Evolutionary conservation across 768 basidiomycete genomes (phyloP).

Genomic region (Agaricus bisporus): DNA sequence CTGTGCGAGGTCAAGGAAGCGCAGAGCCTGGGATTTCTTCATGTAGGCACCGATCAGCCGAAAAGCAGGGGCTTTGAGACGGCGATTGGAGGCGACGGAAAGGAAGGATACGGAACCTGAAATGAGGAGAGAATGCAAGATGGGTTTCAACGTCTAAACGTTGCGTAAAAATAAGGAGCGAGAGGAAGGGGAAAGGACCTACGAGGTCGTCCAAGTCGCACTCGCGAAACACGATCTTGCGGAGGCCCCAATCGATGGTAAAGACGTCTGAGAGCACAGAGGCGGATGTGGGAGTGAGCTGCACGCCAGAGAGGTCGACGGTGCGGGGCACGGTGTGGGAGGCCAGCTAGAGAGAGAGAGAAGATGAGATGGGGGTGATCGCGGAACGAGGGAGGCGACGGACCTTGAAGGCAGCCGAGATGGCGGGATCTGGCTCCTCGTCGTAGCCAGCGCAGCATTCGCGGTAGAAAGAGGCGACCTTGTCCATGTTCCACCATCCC

Average conservation of each 20-base stretch:
- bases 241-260: slow-evolving; percentile 87
- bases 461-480: slow-evolving; percentile 81
- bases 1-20: slow-evolving; percentile 88
- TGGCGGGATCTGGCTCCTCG: slow-evolving; percentile 57
- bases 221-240: slow-evolving; percentile 78
- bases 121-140: slow-evolving; percentile 86
- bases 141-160: slow-evolving; percentile 71
- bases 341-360: slow-evolving; percentile 36
- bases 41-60: slow-evolving; percentile 76
- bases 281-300: slow-evolving; percentile 62
- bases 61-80: slow-evolving; percentile 73
- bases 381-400: slow-evolving; percentile 7
- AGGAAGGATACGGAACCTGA: slow-evolving; percentile 75
- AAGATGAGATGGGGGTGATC: slow-evolving; percentile 2
- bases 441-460: slow-evolving; percentile 80
- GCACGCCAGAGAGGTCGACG: slow-evolving; percentile 76
- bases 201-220: slow-evolving; percentile 86
- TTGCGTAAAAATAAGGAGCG: not conserved
- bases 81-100: slow-evolving; percentile 81
- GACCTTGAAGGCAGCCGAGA: slow-evolving; percentile 71
- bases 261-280: slow-evolving; percentile 88
- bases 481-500: slow-evolving; percentile 82
- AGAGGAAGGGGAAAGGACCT: slow-evolving; percentile 17
- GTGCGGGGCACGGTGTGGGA: slow-evolving; percentile 54
- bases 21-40: slow-evolving; percentile 68